Conservation (phyloP, 2,329 filamentous ascomycete species). For the Aspergillus sp. region DNA sequence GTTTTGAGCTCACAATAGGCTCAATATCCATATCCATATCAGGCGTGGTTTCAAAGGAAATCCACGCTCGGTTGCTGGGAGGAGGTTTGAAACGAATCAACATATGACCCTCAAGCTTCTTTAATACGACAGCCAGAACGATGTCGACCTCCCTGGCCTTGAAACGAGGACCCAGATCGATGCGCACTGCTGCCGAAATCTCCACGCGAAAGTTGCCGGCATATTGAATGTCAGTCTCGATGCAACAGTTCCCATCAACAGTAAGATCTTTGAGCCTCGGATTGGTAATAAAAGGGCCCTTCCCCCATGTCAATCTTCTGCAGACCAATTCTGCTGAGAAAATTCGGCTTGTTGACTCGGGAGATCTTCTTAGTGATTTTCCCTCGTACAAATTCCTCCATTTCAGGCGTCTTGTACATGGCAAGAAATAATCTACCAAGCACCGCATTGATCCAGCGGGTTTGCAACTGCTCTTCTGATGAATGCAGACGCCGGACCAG, state of each 20-base stretch:
- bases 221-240: conserved; percentile 83
- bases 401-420: conserved; percentile 72
- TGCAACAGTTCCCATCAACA: conserved; percentile 79
- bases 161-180: conserved; percentile 81
- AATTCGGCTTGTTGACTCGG: conserved; percentile 81
- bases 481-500: conserved; percentile 87
- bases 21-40: conserved; percentile 92
- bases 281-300: conserved; percentile 76
- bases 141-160: conserved; percentile 85
- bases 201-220: conserved; percentile 82
- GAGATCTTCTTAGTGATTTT: conserved; percentile 97
- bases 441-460: conserved; percentile 86
- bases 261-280: conserved; percentile 80
- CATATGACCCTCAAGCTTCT: conserved; percentile 75
- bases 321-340: conserved; percentile 77
- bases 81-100: conserved; percentile 86
- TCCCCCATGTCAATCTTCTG: conserved; percentile 79
- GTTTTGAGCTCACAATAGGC: conserved; percentile 86
- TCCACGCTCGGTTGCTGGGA: conserved; percentile 92
- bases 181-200: conserved; percentile 82
- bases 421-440: conserved; percentile 82
- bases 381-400: conserved; percentile 68
- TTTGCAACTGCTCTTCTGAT: conserved; percentile 82
- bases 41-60: conserved; percentile 87
- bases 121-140: conserved; percentile 75